Base-by-base conservation (phyloP, 805 yeast genomes). In the Saccharomyces mikatae region DNA sequence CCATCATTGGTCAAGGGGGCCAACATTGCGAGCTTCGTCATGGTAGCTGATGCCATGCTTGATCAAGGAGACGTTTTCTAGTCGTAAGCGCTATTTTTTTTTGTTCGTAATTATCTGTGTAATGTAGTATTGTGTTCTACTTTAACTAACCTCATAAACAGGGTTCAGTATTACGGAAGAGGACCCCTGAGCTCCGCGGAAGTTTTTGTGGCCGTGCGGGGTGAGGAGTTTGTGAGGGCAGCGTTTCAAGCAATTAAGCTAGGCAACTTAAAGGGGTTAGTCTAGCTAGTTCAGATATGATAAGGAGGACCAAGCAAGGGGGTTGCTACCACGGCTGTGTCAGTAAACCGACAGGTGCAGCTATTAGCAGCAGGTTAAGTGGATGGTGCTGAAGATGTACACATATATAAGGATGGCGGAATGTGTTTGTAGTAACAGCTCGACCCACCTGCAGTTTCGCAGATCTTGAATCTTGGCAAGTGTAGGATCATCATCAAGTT, bases 1-100 rank as follows among this genome's bases (percentile, higher is more conserved):
- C 99, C 99, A 68, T 92, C 98, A 50, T 81, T 92, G 70, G 96
- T 92, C 65, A 89, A 89, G 82, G 99, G 99, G 80, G 98, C 98
- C 69, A 92, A 92, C 86, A 86, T 92, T 79, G 97, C 98, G 62
- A 97, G 97, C 76, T 92, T 92, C 84, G 83, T 91, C 73, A 92
- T 92, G 83, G 99, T 92, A 69, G 97, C 96, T 64, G 94, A 88
- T 66, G 98, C 97, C 67, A 92, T 92, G 99, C 86, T 87, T 71
- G 96, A 81, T 80, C 96, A 89, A 75, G 99, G 98, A 79, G 97
- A 92, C 65, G 77, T 76, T 58, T 76, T 59, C 32, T 65, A 65
- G 59, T 27, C 14, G 28, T 27, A 26, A 47, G n/a, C 49, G 22
- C 29, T 14, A 14, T 24, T 47, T 47, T 47, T 26, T 36, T 36